Evolutionary conservation across 306 rosid species (phyloP).

Genomic region (Geum urbanum): DNA sequence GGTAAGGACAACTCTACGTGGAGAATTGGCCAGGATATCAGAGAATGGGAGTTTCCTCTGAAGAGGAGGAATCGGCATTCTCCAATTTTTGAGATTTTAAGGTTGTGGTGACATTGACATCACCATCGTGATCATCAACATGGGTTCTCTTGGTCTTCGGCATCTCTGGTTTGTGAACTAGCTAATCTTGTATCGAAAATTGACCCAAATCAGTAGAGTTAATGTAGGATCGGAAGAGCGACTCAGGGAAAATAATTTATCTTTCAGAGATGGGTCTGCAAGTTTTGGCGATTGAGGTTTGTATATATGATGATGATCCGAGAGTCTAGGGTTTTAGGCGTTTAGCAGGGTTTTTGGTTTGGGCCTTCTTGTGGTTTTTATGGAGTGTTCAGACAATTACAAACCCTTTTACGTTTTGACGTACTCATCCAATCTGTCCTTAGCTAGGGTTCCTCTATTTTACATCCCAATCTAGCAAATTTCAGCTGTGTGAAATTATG

Average conservation of each 20-base stretch:
- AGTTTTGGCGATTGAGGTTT: too few species aligned
- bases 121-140: neutral
- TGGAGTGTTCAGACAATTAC: too few species aligned
- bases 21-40: conserved; percentile 49
- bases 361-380: too few species aligned
- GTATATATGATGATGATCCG: too few species aligned
- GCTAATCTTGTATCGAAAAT: neutral
- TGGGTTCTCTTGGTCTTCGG: neutral
- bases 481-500: too few species aligned
- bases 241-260: neutral
- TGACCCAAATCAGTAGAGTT: neutral
- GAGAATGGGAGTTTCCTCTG: neutral
- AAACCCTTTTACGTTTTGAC: too few species aligned
- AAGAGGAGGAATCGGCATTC: conserved; percentile 3
- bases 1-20: conserved; percentile 31
- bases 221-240: neutral
- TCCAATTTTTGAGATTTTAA: neutral
- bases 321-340: too few species aligned
- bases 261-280: neutral
- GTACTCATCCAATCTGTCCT: too few species aligned
- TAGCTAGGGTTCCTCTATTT: too few species aligned
- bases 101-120: neutral
- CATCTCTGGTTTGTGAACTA: neutral
- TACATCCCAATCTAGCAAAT: too few species aligned
- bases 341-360: too few species aligned